Conservation (phyloP, 441 rosid species). For the Populus hybrid region DNA sequence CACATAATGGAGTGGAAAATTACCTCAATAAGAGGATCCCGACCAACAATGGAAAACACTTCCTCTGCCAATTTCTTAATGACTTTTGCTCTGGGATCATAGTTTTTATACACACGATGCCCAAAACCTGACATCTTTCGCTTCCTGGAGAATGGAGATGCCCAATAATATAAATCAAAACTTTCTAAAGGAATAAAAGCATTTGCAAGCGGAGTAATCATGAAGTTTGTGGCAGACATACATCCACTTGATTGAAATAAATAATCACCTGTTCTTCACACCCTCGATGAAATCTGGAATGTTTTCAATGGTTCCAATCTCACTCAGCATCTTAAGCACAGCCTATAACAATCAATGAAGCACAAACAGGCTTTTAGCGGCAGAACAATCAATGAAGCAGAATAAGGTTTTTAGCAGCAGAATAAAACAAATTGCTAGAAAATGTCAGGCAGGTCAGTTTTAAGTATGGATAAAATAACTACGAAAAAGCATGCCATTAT, state of each 20-base stretch:
- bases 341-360: constrained; percentile 48
- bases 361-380: not conserved
- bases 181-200: constrained; percentile 1
- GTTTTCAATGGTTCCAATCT: constrained; percentile 79
- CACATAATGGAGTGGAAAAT: constrained; percentile 4
- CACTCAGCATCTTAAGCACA: constrained; percentile 89
- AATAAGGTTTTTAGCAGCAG: not conserved
- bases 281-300: constrained; percentile 82
- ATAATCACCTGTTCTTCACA: constrained; percentile 59
- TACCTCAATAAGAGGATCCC: constrained; percentile 99
- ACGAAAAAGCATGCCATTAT: not conserved
- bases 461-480: not conserved
- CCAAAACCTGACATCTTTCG: no score
- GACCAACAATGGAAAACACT: constrained; percentile 96
- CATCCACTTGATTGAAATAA: not conserved
- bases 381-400: not conserved
- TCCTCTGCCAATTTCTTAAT: constrained; percentile 91
- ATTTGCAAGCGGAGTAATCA: not conserved
- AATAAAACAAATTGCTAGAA: not conserved
- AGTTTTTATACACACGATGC: constrained; percentile 97
- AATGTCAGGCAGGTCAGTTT: not conserved
- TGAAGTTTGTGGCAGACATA: not conserved
- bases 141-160: constrained; percentile 5
- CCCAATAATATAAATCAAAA: not conserved
- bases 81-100: constrained; percentile 96